Evolutionary conservation across 2,329 filamentous ascomycete genomes (phyloP).

Genomic region (Fusarium nodosum): DNA sequence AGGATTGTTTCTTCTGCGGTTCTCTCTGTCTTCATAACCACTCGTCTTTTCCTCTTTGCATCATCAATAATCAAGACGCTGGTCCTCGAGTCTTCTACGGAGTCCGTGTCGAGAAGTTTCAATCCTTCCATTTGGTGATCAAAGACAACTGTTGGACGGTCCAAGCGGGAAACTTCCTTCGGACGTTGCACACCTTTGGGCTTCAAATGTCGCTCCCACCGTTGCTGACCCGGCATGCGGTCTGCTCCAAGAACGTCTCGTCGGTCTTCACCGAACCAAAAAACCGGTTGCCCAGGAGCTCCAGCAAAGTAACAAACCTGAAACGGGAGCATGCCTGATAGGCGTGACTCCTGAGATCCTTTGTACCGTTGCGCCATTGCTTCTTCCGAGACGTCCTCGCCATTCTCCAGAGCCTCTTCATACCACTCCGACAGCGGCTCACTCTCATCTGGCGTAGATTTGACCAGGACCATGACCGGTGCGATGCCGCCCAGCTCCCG

Average conservation of each 20-base stretch:
- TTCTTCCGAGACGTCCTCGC: slow-evolving; percentile 38
- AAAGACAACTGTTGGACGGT: slow-evolving; percentile 37
- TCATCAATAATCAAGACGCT: slow-evolving; percentile 37
- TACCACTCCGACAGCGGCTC: slow-evolving; percentile 19
- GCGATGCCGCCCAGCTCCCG: slow-evolving; percentile 45
- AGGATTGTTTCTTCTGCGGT: not conserved
- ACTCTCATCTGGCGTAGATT: slow-evolving; percentile 18
- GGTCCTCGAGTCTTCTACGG: slow-evolving; percentile 18
- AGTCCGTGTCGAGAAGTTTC: slow-evolving; percentile 39
- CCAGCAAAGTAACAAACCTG: slow-evolving; percentile 47
- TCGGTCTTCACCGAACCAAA: slow-evolving; percentile 49
- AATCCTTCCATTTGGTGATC: slow-evolving; percentile 30
- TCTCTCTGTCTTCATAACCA: slow-evolving; percentile 27
- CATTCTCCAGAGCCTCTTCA: slow-evolving; percentile 17
- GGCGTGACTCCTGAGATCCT: slow-evolving; percentile 29
- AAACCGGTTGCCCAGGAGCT: slow-evolving; percentile 31
- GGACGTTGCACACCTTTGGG: slow-evolving; percentile 8
- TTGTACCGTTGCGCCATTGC: slow-evolving; percentile 35
- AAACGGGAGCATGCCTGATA: slow-evolving; percentile 48
- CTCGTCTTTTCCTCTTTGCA: slow-evolving; percentile 7
- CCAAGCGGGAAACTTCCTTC: slow-evolving; percentile 8
- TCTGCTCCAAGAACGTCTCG: slow-evolving; percentile 48
- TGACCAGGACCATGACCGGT: slow-evolving; percentile 43
- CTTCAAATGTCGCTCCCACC: slow-evolving; percentile 42
- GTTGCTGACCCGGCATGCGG: slow-evolving; percentile 48